Conservation (phyloP, 768 basidiomycete genomes). For the Serendipita sp. region DNA sequence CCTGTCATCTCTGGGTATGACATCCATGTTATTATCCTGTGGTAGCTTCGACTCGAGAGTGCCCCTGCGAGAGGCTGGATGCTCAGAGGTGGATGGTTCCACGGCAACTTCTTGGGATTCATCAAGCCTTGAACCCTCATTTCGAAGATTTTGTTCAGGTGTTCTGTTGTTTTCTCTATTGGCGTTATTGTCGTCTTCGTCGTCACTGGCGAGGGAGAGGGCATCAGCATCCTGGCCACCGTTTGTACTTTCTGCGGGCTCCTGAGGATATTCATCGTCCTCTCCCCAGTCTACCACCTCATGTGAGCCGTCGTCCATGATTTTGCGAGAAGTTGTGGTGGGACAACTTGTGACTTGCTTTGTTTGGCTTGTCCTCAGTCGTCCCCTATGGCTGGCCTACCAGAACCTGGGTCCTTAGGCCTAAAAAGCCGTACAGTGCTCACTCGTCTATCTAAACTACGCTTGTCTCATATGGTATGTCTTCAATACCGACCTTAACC, state of each 20-base stretch:
- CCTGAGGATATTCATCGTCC: neutral
- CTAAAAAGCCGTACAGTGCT: neutral
- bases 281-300: conserved; percentile 5
- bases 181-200: neutral
- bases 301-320: neutral
- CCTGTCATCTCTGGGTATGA: neutral
- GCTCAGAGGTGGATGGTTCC: neutral
- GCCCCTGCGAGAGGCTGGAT: neutral
- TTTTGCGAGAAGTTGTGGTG: too few species aligned
- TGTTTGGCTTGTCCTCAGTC: too few species aligned
- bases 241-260: neutral
- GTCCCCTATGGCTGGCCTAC: neutral
- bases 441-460: neutral
- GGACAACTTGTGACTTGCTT: too few species aligned
- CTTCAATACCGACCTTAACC: neutral
- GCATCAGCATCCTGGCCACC: conserved; percentile 3
- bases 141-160: neutral
- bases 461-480: neutral
- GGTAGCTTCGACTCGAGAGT: neutral
- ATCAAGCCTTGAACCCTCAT: neutral
- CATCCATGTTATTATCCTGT: neutral
- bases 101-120: neutral
- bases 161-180: neutral
- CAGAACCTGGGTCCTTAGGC: neutral
- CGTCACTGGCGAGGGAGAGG: conserved; percentile 2